Evolutionary conservation across 306 rosid genomes (phyloP), one percentile per base, ranked within the genome.

Genomic region (Albizia julibrissin): DNA sequence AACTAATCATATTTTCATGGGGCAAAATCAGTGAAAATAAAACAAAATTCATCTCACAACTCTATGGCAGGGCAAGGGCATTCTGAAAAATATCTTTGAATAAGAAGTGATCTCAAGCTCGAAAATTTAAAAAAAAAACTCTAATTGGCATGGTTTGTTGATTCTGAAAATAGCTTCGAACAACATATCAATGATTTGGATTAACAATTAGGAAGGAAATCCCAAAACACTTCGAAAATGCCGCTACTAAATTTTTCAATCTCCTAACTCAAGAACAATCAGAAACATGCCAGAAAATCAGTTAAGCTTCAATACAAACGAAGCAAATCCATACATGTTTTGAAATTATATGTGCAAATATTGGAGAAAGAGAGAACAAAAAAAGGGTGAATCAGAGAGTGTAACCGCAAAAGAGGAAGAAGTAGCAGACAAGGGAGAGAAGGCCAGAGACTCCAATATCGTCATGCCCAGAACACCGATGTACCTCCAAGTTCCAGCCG

Each of bases 351-450:
- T 66, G 14, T 24, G 10, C 16, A 58, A 4, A 31, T 62, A 37
- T 24, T 0, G 24, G 6, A 69, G 40, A 18, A 9, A 54, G 0
- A 31, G 21, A 56, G 5, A 3, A 1, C 10, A 2, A 3, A 5
- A n/a, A 27, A 0, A 77, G 24, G 71, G 44, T 2, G 71, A 52
- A 29, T 75, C 46, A 87, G 79, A 87, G 88, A 82, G 83, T 84
- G 79, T 88, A 87, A 3, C 90, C 90, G 66, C 90, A 87, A 8
- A 83, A 87, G n/a, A 87, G 29, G 78, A 84, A 87, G 80, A 82
- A 87, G 81, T 5, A 87, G 80, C 86, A 82, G 3, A 87, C 85
- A 81, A 87, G 37, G 66, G 90, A 3, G 42, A 76, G 3, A 87
- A 79, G 24, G 79, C 85, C 0, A 87, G 0, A 70, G 90, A 82